Evolutionary conservation across 1,139 yeast genomes (phyloP).

Genomic region (Nakaseomyces uthaithaninus): DNA sequence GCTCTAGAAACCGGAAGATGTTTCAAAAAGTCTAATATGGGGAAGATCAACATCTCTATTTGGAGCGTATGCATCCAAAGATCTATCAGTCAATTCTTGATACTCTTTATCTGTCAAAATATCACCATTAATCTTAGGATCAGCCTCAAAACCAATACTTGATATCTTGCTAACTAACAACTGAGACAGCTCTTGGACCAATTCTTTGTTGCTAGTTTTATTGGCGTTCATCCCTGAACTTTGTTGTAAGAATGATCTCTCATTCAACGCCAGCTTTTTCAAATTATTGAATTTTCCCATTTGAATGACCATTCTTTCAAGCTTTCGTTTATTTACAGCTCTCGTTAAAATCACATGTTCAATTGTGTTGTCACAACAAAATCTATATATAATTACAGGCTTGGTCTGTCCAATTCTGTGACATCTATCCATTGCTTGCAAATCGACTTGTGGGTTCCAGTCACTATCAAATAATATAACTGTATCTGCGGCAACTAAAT

Average conservation of each 20-base stretch:
- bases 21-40: constrained; percentile 29
- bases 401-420: constrained; percentile 85
- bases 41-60: constrained; percentile 22
- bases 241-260: constrained; percentile 25
- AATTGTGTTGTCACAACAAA: constrained; percentile 67
- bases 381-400: constrained; percentile 74
- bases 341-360: constrained; percentile 73
- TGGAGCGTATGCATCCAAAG: constrained; percentile 38
- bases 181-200: constrained; percentile 27
- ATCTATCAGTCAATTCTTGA: constrained; percentile 47
- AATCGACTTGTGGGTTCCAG: constrained; percentile 96
- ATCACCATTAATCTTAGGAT: constrained; percentile 17
- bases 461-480: constrained; percentile 87
- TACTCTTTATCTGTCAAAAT: constrained; percentile 39
- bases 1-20: constrained; percentile 24
- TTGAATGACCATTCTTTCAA: constrained; percentile 78
- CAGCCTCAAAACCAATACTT: constrained; percentile 24
- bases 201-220: constrained; percentile 25
- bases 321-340: constrained; percentile 68
- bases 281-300: constrained; percentile 68
- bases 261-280: constrained; percentile 34
- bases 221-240: constrained; percentile 13
- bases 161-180: constrained; percentile 25
- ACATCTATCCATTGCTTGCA: constrained; percentile 93
- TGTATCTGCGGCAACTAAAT: constrained; percentile 78